Conservation (phyloP, 2,329 filamentous ascomycete genomes). For the Clonostachys rhizophaga region DNA sequence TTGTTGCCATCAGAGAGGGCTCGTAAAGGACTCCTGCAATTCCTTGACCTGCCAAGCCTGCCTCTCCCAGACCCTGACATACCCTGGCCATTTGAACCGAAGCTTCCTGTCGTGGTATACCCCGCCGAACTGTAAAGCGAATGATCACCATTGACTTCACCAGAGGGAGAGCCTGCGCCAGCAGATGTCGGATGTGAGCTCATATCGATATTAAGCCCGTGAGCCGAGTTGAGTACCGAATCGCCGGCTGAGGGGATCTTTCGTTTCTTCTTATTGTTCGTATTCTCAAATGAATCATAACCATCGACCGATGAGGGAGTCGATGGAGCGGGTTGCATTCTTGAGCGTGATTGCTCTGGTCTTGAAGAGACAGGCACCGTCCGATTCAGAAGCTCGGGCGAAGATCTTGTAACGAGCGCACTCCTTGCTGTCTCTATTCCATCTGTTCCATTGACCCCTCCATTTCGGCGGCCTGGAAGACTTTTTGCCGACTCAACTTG, state of each 20-base stretch:
- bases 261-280: conserved; percentile 98
- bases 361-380: conserved; percentile 35
- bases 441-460: neutral
- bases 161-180: neutral
- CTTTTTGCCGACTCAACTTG: conserved; percentile 13
- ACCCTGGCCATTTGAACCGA: conserved; percentile 46
- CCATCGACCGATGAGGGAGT: conserved; percentile 73
- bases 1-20: conserved; percentile 54
- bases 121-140: conserved; percentile 21
- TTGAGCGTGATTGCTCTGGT: conserved; percentile 38
- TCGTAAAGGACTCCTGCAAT: conserved; percentile 58
- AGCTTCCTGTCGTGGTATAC: conserved; percentile 26
- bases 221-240: conserved; percentile 40
- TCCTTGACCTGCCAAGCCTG: conserved; percentile 66
- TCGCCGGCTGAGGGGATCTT: conserved; percentile 92
- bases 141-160: neutral
- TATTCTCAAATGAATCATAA: conserved; percentile 97
- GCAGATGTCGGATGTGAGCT: conserved; percentile 16
- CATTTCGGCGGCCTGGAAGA: conserved; percentile 17
- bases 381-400: conserved; percentile 38
- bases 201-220: conserved; percentile 32
- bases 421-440: conserved; percentile 12
- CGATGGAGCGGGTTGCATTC: conserved; percentile 57
- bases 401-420: conserved; percentile 36
- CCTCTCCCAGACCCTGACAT: conserved; percentile 84